Evolutionary conservation across 257 asterid genomes (phyloP).

Genomic region (Przewalskia tangutica): DNA sequence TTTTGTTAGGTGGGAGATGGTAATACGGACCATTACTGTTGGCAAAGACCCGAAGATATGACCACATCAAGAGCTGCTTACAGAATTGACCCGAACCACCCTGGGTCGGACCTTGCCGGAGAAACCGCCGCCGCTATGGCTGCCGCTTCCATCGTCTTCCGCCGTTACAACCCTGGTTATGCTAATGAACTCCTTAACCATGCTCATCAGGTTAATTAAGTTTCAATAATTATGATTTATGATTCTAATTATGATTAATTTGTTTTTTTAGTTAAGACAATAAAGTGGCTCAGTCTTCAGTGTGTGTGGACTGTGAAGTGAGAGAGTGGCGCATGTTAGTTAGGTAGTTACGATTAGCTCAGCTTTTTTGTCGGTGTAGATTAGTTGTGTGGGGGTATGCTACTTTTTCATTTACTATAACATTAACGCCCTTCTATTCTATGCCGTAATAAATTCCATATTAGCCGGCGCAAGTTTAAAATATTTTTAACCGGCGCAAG

Average conservation of each 20-base stretch:
- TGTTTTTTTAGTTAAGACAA: neutral
- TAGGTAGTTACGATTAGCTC: constrained; percentile 19
- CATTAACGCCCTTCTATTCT: neutral
- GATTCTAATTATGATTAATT: neutral
- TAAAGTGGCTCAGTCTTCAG: neutral
- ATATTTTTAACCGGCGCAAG: neutral
- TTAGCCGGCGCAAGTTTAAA: neutral
- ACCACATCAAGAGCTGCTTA: constrained; percentile 82
- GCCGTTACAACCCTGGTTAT: constrained; percentile 55
- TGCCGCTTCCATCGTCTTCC: constrained; percentile 82
- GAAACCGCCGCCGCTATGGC: constrained; percentile 98
- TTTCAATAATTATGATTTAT: neutral
- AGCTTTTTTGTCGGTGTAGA: constrained; percentile 21
- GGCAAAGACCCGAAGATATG: constrained; percentile 98
- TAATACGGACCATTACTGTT: constrained; percentile 81
- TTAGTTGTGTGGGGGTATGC: neutral
- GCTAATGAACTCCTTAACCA: constrained; percentile 70
- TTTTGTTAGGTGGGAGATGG: constrained; percentile 79
- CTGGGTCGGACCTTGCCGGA: constrained; percentile 95
- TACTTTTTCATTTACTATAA: neutral
- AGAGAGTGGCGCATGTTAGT: constrained; percentile 5
- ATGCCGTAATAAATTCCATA: neutral
- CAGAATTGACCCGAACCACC: constrained; percentile 57
- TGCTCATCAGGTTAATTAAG: constrained; percentile 51
- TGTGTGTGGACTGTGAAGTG: neutral